phyloP scores from a whole-genome alignment of 805 yeast genomes.

The Yarrowia yakushimensis region DNA sequence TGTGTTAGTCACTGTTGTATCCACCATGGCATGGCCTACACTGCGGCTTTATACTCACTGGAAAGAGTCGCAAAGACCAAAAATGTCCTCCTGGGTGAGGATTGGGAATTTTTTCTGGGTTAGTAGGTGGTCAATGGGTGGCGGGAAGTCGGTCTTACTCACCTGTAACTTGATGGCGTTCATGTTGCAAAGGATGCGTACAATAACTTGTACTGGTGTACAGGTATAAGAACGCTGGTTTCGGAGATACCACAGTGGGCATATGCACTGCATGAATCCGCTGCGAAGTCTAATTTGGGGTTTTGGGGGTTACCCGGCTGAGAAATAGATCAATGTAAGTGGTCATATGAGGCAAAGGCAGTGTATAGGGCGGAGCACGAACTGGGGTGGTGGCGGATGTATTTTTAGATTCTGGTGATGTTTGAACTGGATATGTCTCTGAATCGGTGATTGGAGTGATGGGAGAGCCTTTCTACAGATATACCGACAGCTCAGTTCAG shows the following conservation, averaged over 20 bases:
- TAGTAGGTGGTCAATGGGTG: neutral
- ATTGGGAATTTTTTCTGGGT: conserved; percentile 76
- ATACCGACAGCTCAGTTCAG: too few relatives aligned
- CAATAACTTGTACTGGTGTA: neutral
- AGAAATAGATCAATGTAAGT: neutral
- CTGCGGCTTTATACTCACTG: conserved; percentile 34
- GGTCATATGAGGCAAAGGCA: neutral
- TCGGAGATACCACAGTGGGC: conserved; percentile 17
- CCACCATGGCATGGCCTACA: neutral
- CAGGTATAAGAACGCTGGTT: neutral
- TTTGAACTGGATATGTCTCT: neutral
- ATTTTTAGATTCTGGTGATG: neutral
- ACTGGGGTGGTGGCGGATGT: neutral
- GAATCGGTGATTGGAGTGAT: too few relatives aligned
- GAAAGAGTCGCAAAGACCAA: conserved; percentile 80
- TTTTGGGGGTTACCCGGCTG: conserved; percentile 3
- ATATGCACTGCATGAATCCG: neutral
- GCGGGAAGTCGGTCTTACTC: conserved; percentile 33
- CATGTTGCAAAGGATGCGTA: conserved; percentile 40
- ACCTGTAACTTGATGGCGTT: conserved; percentile 63
- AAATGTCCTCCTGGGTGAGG: conserved; percentile 80
- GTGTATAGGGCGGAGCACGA: neutral
- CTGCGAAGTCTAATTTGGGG: neutral
- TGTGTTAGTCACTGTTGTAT: conserved; percentile 13
- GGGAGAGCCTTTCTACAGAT: too few relatives aligned